Evolutionary conservation across 2,329 filamentous ascomycete genomes (phyloP), one percentile per base, ranked within the genome.

Genomic region (Aspergillus sp.): DNA sequence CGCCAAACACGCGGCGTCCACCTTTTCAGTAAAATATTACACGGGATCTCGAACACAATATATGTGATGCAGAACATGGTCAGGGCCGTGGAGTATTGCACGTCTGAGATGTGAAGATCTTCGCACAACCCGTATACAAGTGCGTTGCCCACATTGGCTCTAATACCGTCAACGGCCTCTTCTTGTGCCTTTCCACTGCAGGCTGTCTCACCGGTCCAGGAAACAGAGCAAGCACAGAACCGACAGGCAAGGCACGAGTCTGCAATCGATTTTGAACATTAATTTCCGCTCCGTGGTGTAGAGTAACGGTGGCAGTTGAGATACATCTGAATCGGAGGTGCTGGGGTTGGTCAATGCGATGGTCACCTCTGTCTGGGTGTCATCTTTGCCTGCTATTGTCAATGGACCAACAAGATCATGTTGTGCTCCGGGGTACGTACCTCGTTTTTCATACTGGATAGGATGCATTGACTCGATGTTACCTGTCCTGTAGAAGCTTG

Each of bases 41-140:
- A 46, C 13, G 45, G 43, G 27, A 47, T 46, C 27, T 46, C 43
- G n/a, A 46, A 46, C 19, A 46, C 3, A 27, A 44, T 44, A 33
- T 39, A 44, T 27, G 36, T 27, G 35, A 40, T 28, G 26, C 30
- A 43, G 32, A 43, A 46, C 32, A 35, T 40, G 29, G 38, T 31
- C 45, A 43, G 27, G 3, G 35, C 39, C 19, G 26, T 44, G 28
- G 29, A 42, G 41, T 44, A 42, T 13, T 46, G 41, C 8, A 69
- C 67, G 27, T 37, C 19, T 27, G 35, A 39, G 12, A 43, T 30
- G n/a, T 39, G 27, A 7, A 44, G 19, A 4, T 39, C 42, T 12
- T 45, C 29, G 26, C 10, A 11, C 33, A 44, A 27, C 27, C 42
- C 42, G 10, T 40, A 44, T 31, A 36, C 29, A n/a, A 40, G 8